Conservation (phyloP, 768 basidiomycete species). For the Leccinum aurantiacum region DNA sequence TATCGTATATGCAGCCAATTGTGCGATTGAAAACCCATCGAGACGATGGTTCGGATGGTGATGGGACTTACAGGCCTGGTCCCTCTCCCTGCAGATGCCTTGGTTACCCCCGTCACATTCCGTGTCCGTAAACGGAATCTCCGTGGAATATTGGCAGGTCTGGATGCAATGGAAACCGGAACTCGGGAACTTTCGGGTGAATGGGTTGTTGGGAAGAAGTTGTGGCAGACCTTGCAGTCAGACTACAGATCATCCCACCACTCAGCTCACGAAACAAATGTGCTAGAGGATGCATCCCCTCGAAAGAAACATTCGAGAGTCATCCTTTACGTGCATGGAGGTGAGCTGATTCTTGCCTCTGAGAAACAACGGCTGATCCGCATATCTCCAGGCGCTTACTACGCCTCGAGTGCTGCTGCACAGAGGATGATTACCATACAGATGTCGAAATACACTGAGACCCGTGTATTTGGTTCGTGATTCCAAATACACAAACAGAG, state of each 20-base stretch:
- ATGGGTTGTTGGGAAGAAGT: slow-evolving; percentile 93
- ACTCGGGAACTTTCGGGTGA: slow-evolving; percentile 84
- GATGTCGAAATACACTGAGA: slow-evolving; percentile 82
- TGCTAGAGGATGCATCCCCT: slow-evolving; percentile 13
- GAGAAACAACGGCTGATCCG: slow-evolving; percentile 4
- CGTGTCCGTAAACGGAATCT: slow-evolving; percentile 69
- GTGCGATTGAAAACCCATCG: slow-evolving; percentile 5
- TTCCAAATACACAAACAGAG: neutral
- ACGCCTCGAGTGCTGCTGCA: slow-evolving; percentile 85
- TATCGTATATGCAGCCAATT: neutral
- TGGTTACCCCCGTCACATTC: slow-evolving; percentile 95
- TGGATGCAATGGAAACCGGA: slow-evolving; percentile 76
- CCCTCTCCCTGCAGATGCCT: slow-evolving; percentile 87
- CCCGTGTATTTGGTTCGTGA: slow-evolving; percentile 79
- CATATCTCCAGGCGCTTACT: slow-evolving; percentile 74
- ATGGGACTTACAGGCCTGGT: slow-evolving; percentile 81
- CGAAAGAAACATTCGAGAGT: slow-evolving; percentile 67
- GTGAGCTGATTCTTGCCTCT: slow-evolving; percentile 41
- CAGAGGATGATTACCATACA: slow-evolving; percentile 91
- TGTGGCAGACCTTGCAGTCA: slow-evolving; percentile 84
- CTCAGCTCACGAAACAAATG: slow-evolving; percentile 21
- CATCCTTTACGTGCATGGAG: slow-evolving; percentile 92
- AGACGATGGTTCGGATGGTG: slow-evolving; percentile 54
- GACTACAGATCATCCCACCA: slow-evolving; percentile 65
- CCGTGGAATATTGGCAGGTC: slow-evolving; percentile 74